Evolutionary conservation across 805 yeast genomes (phyloP), one percentile per base, ranked within the genome.

Genomic region (Vanderwaltozyma yarrowii): DNA sequence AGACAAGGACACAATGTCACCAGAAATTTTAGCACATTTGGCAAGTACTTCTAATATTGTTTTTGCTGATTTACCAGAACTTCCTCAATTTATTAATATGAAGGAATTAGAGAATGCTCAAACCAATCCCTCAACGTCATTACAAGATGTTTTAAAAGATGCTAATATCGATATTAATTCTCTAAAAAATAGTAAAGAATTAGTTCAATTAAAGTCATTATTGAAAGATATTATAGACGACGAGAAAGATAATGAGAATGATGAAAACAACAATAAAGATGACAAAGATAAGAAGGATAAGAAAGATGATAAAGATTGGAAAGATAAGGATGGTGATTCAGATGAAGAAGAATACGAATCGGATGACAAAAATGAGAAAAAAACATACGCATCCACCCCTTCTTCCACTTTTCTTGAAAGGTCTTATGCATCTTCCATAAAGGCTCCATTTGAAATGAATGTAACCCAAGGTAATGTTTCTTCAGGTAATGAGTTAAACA

Each of bases 41-140:
- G 30, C 39, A 21, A 33, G 28, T 2, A 38, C 45, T 8, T 41
- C 49, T 1, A 46, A 46, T 37, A 41, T 50, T 30, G 36, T 45
- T 12, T 39, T 48, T 32, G 45, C 46, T 23, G 45, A 46, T 33
- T 23, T 45, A 13, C 55, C 50, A 5, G 52, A 41, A 9, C 24
- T 38, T 18, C 52, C 52, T 5, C 39, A 38, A 31, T 46, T 47
- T 36, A 33, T 49, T n/a, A 50, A 41, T 19, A 24, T 38, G 8
- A 43, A 43, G n/a, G 42, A 43, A 20, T 39, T 37, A 12, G 44
- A 43, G 20, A 41, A 36, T 20, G 29, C 39, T 25, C 36, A 32
- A 25, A 38, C 37, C 21, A 14, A 14, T n/a, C n/a, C 30, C 5
- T 7, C 9, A 28, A 5, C 9, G 6, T 28, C 30, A 6, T 7